Percentiles rank a stretch among this genome's conserved stretches.
These are phyloP conservation scores for Leccinellum rugosiceps DNA, from an alignment of 768 basidiomycete species.

Conservation along the genomic window DNA sequence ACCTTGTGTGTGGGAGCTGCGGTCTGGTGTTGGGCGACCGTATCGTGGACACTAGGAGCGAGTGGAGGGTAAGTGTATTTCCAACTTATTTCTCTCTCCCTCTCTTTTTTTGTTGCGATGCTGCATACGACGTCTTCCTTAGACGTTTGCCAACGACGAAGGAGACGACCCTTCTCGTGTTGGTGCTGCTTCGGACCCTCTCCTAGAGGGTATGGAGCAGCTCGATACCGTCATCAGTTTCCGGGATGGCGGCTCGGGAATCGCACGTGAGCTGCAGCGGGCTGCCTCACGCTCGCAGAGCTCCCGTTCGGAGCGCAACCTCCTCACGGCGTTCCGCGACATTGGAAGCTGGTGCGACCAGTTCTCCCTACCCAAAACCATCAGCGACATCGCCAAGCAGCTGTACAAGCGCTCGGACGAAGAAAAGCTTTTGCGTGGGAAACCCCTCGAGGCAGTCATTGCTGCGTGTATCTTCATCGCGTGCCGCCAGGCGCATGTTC, in stretches of 20 bases:
- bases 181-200: constrained; percentile 90
- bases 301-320: constrained; percentile 79
- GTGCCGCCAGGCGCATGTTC: constrained; percentile 92
- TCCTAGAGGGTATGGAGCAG: constrained; percentile 93
- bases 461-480: constrained; percentile 99
- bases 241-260: constrained; percentile 90
- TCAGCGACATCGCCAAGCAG: constrained; percentile 95
- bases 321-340: constrained; percentile 85
- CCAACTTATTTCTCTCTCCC: not conserved
- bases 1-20: constrained; percentile 92
- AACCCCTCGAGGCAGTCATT: constrained; percentile 88
- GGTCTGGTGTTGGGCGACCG: constrained; percentile 94
- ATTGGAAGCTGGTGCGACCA: constrained; percentile 94
- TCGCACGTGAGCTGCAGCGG: constrained; percentile 84
- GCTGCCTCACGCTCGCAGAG: constrained; percentile 69
- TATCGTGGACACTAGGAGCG: constrained; percentile 95
- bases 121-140: constrained; percentile 28
- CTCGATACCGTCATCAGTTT: constrained; percentile 95
- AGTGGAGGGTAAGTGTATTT: constrained; percentile 81
- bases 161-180: constrained; percentile 99
- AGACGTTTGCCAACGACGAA: constrained; percentile 99
- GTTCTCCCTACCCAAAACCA: constrained; percentile 90
- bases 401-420: constrained; percentile 97
- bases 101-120: constrained; percentile 9
- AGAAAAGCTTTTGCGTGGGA: constrained; percentile 88